Evolutionary conservation across 2,329 filamentous ascomycete species (phyloP).

Genomic region (Colletotrichum gigasporum): DNA sequence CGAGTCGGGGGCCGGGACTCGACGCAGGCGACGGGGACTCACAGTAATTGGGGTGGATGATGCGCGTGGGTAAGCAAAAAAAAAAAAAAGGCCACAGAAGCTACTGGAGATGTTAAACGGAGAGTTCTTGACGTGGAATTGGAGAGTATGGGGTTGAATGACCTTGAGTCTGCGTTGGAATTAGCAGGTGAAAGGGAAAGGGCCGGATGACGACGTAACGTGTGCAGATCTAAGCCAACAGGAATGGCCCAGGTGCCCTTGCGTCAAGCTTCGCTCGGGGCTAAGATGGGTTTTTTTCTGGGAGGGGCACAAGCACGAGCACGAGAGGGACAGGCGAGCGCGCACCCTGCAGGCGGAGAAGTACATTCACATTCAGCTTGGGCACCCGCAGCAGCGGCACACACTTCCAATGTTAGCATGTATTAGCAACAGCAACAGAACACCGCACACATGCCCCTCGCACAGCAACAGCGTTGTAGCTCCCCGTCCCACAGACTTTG

Average conservation of each 20-base stretch:
- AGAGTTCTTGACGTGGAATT: conserved; percentile 14
- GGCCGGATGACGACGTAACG: conserved; percentile 34
- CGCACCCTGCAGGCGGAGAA: neutral
- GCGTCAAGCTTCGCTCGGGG: conserved; percentile 32
- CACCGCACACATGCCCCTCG: neutral
- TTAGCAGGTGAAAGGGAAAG: conserved; percentile 32
- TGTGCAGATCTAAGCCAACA: conserved; percentile 32
- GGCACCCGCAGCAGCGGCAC: neutral
- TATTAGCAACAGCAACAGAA: neutral
- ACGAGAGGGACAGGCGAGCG: conserved; percentile 4
- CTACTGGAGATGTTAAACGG: conserved; percentile 27
- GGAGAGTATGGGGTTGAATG: conserved; percentile 24
- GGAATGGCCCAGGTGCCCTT: conserved; percentile 30
- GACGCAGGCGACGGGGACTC: conserved; percentile 4
- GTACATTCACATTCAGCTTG: neutral
- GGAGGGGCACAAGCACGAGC: neutral
- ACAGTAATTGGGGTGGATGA: conserved; percentile 5
- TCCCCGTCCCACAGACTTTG: conserved; percentile 14
- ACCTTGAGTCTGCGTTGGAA: conserved; percentile 30
- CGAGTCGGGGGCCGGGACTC: neutral
- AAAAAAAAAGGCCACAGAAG: neutral
- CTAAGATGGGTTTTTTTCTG: conserved; percentile 18
- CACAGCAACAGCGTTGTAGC: conserved; percentile 4
- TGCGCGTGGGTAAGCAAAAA: conserved; percentile 2
- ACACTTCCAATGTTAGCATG: neutral